phyloP scores from a whole-genome alignment of 176 grass and related monocot species.

The Miscanthus lutarioriparius region DNA sequence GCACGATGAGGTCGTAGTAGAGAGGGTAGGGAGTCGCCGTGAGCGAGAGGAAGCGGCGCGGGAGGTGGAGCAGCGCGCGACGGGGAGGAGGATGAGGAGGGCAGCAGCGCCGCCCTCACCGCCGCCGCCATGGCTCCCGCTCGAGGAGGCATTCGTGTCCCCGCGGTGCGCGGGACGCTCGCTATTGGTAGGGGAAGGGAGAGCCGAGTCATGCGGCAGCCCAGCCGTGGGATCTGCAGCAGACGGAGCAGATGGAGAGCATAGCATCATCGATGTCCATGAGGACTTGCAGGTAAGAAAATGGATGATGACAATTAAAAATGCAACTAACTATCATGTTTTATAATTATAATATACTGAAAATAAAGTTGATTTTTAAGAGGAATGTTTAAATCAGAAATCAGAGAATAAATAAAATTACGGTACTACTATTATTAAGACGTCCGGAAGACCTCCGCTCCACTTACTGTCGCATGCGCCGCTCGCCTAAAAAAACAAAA shows the following conservation, averaged over 20 bases:
- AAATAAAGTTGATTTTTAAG: too few species aligned
- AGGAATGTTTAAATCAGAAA: too few species aligned
- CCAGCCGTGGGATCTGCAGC: neutral
- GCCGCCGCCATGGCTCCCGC: constrained; percentile 31
- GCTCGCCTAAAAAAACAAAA: too few species aligned
- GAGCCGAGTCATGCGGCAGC: neutral
- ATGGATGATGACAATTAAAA: too few species aligned
- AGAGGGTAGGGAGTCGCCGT: constrained; percentile 80
- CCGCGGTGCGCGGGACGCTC: neutral
- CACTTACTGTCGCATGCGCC: too few species aligned
- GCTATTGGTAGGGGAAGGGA: neutral
- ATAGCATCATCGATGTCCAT: too few species aligned
- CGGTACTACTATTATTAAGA: too few species aligned
- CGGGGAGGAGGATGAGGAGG: constrained; percentile 15
- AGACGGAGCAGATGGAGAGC: neutral
- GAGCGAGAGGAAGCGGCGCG: constrained; percentile 55
- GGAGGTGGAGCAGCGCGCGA: neutral
- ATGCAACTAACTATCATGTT: too few species aligned
- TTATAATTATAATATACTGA: too few species aligned
- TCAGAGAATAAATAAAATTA: too few species aligned
- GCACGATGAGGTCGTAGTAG: constrained; percentile 82
- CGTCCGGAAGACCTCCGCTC: too few species aligned
- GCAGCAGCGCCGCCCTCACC: constrained; percentile 11
- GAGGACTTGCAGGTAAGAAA: too few species aligned
- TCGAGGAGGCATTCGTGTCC: constrained; percentile 42